A percentile compares a stretch with the other conserved stretches of the same genome.
Conservation (phyloP, 176 grass and related monocot genomes). For the Ampelocalamus luodianensis region DNA sequence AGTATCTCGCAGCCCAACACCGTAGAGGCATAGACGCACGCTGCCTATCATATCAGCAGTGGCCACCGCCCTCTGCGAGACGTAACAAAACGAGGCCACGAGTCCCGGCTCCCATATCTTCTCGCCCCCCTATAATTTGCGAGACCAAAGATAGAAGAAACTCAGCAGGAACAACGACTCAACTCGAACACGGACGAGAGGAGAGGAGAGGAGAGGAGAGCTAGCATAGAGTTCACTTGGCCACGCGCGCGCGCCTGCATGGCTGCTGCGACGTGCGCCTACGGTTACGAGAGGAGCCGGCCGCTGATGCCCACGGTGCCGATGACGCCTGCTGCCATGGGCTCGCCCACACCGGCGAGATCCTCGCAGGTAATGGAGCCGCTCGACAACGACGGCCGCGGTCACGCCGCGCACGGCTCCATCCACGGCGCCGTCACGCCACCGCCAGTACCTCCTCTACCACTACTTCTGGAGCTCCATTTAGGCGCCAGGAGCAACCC, state of each 20-base stretch:
- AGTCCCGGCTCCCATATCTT: conserved; percentile 13
- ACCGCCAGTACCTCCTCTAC: not conserved
- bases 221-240: not conserved
- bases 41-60: not conserved
- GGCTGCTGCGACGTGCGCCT: conserved; percentile 43
- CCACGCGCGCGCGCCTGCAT: conserved; percentile 24
- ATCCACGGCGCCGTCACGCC: not conserved
- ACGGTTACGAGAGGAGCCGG: not conserved
- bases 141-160: not conserved
- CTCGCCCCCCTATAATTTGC: conserved; percentile 25
- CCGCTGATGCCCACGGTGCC: not conserved
- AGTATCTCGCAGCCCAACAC: conserved; percentile 31
- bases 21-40: not conserved
- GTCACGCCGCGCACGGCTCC: not conserved
- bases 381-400: not conserved
- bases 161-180: not conserved
- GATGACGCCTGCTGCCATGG: not conserved
- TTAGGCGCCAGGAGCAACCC: not conserved
- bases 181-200: not conserved
- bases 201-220: not conserved
- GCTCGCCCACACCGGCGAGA: not conserved
- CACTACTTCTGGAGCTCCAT: not conserved
- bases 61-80: conserved; percentile 18
- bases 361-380: not conserved
- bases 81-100: conserved; percentile 28